These are phyloP conservation scores for Earliella scabrosa DNA, from an alignment of 1,284 basidiomycete genomes.

Conservation along the genomic window DNA sequence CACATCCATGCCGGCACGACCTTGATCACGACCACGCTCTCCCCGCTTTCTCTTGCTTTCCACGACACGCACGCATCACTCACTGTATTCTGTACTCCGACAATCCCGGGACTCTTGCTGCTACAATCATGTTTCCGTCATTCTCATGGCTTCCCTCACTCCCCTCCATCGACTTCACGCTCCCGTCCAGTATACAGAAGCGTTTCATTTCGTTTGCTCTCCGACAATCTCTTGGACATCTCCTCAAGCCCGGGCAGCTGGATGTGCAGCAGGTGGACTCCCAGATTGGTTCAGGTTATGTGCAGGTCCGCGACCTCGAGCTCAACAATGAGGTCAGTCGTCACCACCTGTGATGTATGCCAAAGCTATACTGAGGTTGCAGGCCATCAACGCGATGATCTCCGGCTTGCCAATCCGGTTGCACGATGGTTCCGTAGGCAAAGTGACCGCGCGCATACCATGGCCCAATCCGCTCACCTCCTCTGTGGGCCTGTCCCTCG, in stretches of 20 bases:
- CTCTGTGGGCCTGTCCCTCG: conserved; percentile 68
- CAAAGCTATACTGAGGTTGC: conserved; percentile 8
- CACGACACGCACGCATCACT: background rate
- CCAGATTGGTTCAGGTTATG: conserved; percentile 87
- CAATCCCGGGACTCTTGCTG: background rate
- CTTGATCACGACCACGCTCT: background rate
- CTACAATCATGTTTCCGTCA: conserved; percentile 35
- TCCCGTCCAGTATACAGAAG: conserved; percentile 86
- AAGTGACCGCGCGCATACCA: conserved; percentile 77
- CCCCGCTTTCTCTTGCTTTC: conserved; percentile 4
- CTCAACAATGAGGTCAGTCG: conserved; percentile 74
- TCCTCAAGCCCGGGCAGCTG: conserved; percentile 88
- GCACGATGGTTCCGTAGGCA: conserved; percentile 72
- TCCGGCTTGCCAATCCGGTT: conserved; percentile 70
- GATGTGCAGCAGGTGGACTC: conserved; percentile 89
- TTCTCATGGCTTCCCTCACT: conserved; percentile 63
- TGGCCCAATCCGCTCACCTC: conserved; percentile 78
- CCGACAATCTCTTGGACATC: conserved; percentile 82
- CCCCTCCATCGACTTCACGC: conserved; percentile 67
- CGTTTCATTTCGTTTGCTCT: conserved; percentile 91
- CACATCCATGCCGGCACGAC: background rate
- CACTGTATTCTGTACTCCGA: conserved; percentile 2
- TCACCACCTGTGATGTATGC: background rate
- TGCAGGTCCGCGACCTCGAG: conserved; percentile 86
- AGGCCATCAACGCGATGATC: conserved; percentile 86